Conservation (phyloP, 345 rosid genomes). For the Viola odorata region DNA sequence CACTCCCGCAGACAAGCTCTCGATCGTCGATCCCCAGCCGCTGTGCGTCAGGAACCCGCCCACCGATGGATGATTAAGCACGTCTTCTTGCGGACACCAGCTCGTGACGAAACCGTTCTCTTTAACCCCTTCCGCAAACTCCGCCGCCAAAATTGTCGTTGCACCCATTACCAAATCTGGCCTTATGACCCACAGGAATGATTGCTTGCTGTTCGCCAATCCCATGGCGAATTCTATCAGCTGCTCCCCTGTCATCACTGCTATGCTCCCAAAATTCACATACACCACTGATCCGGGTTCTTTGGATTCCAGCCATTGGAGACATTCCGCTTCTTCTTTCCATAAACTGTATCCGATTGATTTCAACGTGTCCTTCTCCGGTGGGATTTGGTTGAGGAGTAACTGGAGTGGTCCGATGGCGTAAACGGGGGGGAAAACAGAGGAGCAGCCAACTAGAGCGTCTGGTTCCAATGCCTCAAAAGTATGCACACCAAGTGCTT, state of each 20-base stretch:
- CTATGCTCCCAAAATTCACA: conserved; percentile 8
- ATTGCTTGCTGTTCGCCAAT: conserved; percentile 1
- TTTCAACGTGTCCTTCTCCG: background rate
- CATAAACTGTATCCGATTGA: conserved; percentile 1
- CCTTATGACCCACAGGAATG: conserved; percentile 7
- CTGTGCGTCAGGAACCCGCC: conserved; percentile 7
- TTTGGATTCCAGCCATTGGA: conserved; percentile 5
- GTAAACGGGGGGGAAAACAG: conserved; percentile 8
- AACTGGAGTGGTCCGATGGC: conserved; percentile 9
- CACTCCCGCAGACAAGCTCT: background rate
- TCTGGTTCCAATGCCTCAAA: background rate
- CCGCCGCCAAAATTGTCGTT: background rate
- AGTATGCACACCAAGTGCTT: background rate
- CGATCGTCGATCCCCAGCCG: conserved; percentile 12
- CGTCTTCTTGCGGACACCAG: conserved; percentile 7
- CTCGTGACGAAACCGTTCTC: background rate
- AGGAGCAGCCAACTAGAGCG: background rate
- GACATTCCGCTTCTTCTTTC: background rate
- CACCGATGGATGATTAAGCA: conserved; percentile 3
- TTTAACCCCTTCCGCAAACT: background rate
- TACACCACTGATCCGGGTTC: conserved; percentile 5
- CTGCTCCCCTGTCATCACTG: background rate
- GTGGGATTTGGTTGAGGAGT: background rate
- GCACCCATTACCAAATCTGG: conserved; percentile 6
- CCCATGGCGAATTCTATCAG: conserved; percentile 9